Evolutionary conservation across 2,329 filamentous ascomycete genomes (phyloP).

Genomic region (Davidsoniella neocaledoniae): DNA sequence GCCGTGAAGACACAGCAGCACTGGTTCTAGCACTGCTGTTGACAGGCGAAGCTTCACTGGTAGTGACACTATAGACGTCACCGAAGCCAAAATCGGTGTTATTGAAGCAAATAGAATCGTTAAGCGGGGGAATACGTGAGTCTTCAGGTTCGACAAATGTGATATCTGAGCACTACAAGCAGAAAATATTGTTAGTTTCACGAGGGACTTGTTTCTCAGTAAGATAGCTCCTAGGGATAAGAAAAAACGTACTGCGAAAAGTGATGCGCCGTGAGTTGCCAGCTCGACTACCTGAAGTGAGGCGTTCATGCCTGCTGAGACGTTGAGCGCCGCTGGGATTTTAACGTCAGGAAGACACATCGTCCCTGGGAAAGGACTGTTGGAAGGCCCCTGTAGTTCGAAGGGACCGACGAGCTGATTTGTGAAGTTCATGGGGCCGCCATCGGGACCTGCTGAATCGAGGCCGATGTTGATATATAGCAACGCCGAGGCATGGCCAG

Average conservation of each 20-base stretch:
- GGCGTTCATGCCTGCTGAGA: conserved; percentile 57
- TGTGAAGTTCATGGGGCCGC: conserved; percentile 25
- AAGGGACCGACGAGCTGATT: conserved; percentile 56
- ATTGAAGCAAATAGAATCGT: conserved; percentile 57
- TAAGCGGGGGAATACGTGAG: conserved; percentile 32
- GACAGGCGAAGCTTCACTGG: conserved; percentile 7
- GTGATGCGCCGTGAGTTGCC: conserved; percentile 55
- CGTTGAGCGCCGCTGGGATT: conserved; percentile 44
- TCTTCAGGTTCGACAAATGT: conserved; percentile 42
- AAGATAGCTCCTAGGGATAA: neutral
- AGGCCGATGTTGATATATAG: conserved; percentile 74
- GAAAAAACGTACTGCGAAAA: conserved; percentile 49
- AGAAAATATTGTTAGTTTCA: neutral
- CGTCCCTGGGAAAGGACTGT: conserved; percentile 56
- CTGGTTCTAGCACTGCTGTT: conserved; percentile 1
- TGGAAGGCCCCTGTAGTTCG: conserved; percentile 56
- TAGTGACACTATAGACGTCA: conserved; percentile 35
- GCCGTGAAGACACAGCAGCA: neutral
- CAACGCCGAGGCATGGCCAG: conserved; percentile 57
- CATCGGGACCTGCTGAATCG: conserved; percentile 38
- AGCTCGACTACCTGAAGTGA: conserved; percentile 65
- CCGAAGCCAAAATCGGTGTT: conserved; percentile 49
- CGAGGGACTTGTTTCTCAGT: too few relatives aligned
- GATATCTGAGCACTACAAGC: conserved; percentile 61
- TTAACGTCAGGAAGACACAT: conserved; percentile 66